Percentiles rank a stretch among this genome's conserved stretches.
These are phyloP conservation scores for Yamadazyma oceani DNA, from an alignment of 1,139 yeast genomes.

Conservation along the genomic window DNA sequence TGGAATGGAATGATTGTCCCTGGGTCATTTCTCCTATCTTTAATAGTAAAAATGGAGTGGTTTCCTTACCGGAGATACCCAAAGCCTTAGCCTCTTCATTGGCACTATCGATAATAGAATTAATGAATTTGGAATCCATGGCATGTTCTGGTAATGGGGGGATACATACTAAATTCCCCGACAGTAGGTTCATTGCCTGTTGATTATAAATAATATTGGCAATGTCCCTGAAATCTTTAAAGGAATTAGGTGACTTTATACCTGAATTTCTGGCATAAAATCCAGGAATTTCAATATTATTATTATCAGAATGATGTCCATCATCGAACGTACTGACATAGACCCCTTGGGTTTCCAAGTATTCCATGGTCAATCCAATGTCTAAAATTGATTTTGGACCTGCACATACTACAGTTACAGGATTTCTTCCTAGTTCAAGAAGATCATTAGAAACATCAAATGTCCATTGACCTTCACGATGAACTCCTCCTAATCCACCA, in stretches of 20 bases:
- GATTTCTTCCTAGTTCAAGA: constrained; percentile 79
- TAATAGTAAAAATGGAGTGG: constrained; percentile 75
- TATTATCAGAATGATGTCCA: constrained; percentile 11
- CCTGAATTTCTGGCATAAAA: constrained; percentile 81
- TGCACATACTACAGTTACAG: constrained; percentile 85
- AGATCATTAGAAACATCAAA: constrained; percentile 88
- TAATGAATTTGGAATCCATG: constrained; percentile 53
- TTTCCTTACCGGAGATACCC: constrained; percentile 66
- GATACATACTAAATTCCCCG: constrained; percentile 78
- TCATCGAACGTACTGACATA: constrained; percentile 54
- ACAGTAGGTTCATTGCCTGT: constrained; percentile 47
- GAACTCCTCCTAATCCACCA: constrained; percentile 94
- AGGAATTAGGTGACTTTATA: constrained; percentile 64
- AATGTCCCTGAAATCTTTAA: constrained; percentile 52
- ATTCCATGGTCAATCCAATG: constrained; percentile 79
- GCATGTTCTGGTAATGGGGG: constrained; percentile 77
- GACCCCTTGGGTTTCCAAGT: constrained; percentile 84
- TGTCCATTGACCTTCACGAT: constrained; percentile 70
- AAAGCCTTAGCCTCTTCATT: constrained; percentile 51
- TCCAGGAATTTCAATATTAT: constrained; percentile 62
- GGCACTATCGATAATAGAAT: constrained; percentile 58
- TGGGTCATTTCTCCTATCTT: constrained; percentile 64
- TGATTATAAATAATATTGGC: constrained; percentile 62
- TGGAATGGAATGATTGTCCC: constrained; percentile 70
- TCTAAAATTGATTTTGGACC: constrained; percentile 90